Evolutionary conservation across 1,284 basidiomycete species (phyloP).

Genomic region (Cutaneotrichosporon spelunceum): DNA sequence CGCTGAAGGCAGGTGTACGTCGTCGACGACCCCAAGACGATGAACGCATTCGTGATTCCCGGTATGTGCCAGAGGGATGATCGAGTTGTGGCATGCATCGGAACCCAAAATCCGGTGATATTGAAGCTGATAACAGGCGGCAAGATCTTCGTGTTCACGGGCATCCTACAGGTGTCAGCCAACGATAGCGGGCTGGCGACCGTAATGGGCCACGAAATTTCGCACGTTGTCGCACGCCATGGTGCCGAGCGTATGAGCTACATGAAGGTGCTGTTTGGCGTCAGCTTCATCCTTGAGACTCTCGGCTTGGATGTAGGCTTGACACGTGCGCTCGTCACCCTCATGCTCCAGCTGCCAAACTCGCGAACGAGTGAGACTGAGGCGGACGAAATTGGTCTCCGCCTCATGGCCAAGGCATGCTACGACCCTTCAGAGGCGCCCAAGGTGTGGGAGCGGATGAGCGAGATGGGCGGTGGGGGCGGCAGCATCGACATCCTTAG

Average conservation of each 20-base stretch:
- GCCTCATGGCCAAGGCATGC: conserved; percentile 59
- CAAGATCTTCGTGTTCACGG: conserved; percentile 83
- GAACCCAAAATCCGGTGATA: background rate
- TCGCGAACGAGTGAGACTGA: conserved; percentile 77
- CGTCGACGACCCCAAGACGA: conserved; percentile 66
- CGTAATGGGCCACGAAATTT: conserved; percentile 84
- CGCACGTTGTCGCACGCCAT: conserved; percentile 59
- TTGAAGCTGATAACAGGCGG: conserved; percentile 53
- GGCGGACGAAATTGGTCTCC: conserved; percentile 74
- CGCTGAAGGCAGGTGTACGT: conserved; percentile 62
- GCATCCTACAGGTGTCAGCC: conserved; percentile 73
- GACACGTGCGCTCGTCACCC: conserved; percentile 56
- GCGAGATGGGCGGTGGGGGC: conserved; percentile 46
- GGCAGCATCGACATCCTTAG: conserved; percentile 48
- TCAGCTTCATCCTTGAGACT: conserved; percentile 59
- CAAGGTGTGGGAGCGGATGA: conserved; percentile 68
- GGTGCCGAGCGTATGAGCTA: conserved; percentile 53
- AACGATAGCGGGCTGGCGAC: conserved; percentile 82
- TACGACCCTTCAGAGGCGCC: conserved; percentile 58
- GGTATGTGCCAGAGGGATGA: conserved; percentile 52
- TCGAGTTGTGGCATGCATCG: background rate
- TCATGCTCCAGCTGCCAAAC: conserved; percentile 62
- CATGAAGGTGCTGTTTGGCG: conserved; percentile 57
- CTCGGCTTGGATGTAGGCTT: conserved; percentile 61
- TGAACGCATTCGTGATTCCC: conserved; percentile 78